These are phyloP conservation scores for Neofusicoccum laricinum DNA, from an alignment of 2,329 filamentous ascomycete species.

Conservation along the genomic window DNA sequence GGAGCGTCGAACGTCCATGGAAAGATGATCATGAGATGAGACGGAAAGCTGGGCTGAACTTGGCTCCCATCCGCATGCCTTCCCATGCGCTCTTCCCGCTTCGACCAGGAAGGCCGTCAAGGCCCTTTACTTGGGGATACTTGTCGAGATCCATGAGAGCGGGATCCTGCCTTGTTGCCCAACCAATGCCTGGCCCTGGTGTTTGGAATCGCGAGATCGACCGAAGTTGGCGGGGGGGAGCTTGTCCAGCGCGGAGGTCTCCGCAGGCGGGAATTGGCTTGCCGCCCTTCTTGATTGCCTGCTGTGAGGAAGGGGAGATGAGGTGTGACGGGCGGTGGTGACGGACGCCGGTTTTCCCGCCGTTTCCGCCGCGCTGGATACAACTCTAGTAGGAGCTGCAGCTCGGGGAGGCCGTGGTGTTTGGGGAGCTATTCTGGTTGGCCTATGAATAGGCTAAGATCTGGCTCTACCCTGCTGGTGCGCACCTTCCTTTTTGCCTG, in stretches of 20 bases:
- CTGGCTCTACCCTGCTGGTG: background rate
- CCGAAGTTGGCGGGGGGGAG: background rate
- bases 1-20: background rate
- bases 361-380: background rate
- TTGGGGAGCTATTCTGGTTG: background rate
- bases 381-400: background rate
- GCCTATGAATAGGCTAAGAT: background rate
- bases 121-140: background rate
- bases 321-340: background rate
- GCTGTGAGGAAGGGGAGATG: no score
- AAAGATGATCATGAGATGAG: background rate
- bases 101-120: background rate
- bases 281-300: background rate
- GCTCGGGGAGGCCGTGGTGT: background rate
- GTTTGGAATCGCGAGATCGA: conserved; percentile 10
- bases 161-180: background rate
- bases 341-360: background rate
- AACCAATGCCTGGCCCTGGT: background rate
- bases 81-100: background rate
- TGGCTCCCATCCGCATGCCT: background rate
- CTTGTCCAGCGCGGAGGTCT: background rate
- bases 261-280: background rate
- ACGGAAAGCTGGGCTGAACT: background rate
- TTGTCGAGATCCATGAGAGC: background rate
- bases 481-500: background rate